Conservation (phyloP, 2,329 filamentous ascomycete species). For the Aspergillus nomiae region DNA sequence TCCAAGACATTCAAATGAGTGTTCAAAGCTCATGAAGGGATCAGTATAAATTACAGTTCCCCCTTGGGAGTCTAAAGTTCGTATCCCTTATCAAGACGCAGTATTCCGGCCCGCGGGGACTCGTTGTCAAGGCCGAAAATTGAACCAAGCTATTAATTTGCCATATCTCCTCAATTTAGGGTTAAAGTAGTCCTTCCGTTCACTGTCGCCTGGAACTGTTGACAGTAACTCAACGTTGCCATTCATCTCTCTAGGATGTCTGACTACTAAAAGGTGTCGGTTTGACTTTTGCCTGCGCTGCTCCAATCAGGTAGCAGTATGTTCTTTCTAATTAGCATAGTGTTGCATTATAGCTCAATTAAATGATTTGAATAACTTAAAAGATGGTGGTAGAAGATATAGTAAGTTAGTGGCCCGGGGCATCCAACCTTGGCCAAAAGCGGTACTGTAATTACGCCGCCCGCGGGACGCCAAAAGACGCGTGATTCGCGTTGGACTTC, state of each 20-base stretch:
- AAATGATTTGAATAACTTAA: background rate
- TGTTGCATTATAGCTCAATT: background rate
- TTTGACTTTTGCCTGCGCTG: background rate
- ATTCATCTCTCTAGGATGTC: background rate
- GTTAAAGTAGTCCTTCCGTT: no score
- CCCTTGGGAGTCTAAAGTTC: background rate
- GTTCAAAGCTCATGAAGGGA: background rate
- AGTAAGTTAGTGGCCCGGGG: background rate
- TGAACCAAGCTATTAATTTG: background rate
- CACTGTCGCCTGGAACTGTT: background rate
- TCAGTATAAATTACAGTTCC: background rate
- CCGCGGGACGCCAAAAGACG: slow-evolving; percentile 28
- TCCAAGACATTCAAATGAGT: background rate
- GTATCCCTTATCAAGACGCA: background rate
- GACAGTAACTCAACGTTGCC: background rate
- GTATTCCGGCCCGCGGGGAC: background rate
- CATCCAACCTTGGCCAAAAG: slow-evolving; percentile 16
- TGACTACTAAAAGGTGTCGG: background rate
- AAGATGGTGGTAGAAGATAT: no score
- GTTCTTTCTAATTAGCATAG: background rate
- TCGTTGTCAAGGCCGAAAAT: background rate
- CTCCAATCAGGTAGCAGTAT: background rate
- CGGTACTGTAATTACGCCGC: slow-evolving; percentile 23
- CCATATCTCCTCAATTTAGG: background rate
- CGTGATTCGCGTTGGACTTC: slow-evolving; percentile 23